Evolutionary conservation across 176 grass and related monocot species (phyloP).

Genomic region (Aegilops longissima): DNA sequence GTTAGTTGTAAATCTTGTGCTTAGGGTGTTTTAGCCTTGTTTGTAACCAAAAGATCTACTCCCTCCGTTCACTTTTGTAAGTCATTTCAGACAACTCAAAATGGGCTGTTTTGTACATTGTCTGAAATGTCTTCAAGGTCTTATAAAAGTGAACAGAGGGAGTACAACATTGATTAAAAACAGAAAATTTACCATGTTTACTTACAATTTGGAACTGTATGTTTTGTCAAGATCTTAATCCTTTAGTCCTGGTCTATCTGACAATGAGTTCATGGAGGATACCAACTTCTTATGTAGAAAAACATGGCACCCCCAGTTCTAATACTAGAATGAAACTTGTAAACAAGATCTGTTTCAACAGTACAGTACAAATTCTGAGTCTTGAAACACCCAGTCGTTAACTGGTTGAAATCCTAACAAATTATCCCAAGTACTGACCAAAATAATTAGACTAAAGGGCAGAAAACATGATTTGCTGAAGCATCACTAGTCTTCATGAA

Average conservation of each 20-base stretch:
- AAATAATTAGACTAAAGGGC: neutral
- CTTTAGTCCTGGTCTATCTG: neutral
- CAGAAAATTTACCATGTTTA: neutral
- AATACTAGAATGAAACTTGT: neutral
- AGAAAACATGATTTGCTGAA: neutral
- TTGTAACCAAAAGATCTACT: neutral
- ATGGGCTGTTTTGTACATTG: too few species aligned
- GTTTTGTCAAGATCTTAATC: neutral
- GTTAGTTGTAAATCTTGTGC: neutral
- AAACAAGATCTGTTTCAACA: neutral
- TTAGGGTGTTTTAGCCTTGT: conserved; percentile 10
- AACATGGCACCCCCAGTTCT: neutral
- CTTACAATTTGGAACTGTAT: neutral
- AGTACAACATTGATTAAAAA: neutral
- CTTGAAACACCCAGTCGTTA: neutral
- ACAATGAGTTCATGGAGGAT: neutral
- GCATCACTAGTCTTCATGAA: neutral
- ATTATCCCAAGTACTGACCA: neutral
- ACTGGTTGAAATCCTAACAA: conserved; percentile 3
- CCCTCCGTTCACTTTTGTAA: too few species aligned
- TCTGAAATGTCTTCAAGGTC: too few species aligned
- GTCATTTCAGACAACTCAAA: too few species aligned
- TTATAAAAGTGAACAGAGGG: too few species aligned
- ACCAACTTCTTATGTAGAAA: neutral
- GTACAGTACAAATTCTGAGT: neutral